Evolutionary conservation across 192 early-diverging fungal genomes (phyloP).

Genomic region (Ambispora gerdemannii): DNA sequence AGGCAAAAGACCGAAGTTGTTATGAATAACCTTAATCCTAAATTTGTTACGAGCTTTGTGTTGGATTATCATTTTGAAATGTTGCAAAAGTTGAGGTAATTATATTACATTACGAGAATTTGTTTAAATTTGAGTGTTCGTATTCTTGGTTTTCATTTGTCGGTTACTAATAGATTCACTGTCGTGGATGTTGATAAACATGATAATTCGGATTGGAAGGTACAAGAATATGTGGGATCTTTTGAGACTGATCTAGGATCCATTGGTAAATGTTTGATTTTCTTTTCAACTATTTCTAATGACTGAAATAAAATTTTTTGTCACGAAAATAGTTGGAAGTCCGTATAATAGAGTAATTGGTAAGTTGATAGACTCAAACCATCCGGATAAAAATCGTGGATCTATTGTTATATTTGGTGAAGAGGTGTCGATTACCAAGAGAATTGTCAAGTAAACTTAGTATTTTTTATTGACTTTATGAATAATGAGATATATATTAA

Average conservation of each 20-base stretch:
- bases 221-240: slow-evolving; percentile 40
- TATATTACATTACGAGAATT: slow-evolving; percentile 28
- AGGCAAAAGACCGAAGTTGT: slow-evolving; percentile 42
- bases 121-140: neutral
- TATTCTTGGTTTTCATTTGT: neutral
- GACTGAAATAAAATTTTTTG: too few relatives aligned
- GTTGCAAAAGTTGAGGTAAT: slow-evolving; percentile 38
- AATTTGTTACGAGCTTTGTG: slow-evolving; percentile 39
- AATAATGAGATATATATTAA: neutral
- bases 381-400: slow-evolving; percentile 37
- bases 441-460: slow-evolving; percentile 33
- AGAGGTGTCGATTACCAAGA: slow-evolving; percentile 35
- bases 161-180: slow-evolving; percentile 31
- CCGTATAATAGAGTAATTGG: neutral
- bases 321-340: slow-evolving; percentile 34
- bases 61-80: slow-evolving; percentile 51
- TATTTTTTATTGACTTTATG: neutral
- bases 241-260: slow-evolving; percentile 46
- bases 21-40: slow-evolving; percentile 47
- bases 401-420: slow-evolving; percentile 46
- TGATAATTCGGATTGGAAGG: slow-evolving; percentile 37
- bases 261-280: too few relatives aligned
- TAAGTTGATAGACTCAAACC: slow-evolving; percentile 19
- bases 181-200: slow-evolving; percentile 42
- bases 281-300: too few relatives aligned